Conservation (phyloP, 306 rosid genomes). For the Vachellia collinsii region DNA sequence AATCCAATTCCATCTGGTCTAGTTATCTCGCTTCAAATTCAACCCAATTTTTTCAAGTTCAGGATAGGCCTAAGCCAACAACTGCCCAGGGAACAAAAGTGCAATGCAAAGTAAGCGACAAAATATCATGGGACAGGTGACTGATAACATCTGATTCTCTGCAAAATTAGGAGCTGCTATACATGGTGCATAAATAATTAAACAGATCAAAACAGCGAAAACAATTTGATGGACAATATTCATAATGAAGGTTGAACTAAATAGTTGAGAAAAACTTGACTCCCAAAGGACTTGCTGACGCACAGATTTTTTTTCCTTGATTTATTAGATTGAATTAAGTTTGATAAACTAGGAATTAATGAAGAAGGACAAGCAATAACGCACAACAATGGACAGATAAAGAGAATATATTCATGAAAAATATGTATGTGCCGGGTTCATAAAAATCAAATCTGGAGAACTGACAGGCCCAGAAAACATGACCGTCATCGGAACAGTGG, state of each 20-base stretch:
- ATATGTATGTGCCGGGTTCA: background rate
- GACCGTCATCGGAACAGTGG: background rate
- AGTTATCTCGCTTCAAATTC: no score
- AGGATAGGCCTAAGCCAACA: no score
- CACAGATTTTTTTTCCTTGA: no score
- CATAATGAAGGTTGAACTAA: no score
- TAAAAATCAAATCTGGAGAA: background rate
- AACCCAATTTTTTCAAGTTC: no score
- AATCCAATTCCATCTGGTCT: no score
- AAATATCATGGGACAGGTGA: conserved; percentile 26
- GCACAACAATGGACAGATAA: background rate
- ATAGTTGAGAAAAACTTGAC: no score
- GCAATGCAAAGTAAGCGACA: background rate
- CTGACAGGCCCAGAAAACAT: background rate
- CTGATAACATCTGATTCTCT: conserved; percentile 26
- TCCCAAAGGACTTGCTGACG: no score
- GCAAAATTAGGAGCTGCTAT: background rate
- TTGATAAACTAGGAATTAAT: background rate
- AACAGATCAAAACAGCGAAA: background rate
- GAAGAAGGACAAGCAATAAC: background rate
- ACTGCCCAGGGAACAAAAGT: background rate
- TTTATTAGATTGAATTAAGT: no score
- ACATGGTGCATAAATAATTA: background rate
- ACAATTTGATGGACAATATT: conserved; percentile 8
- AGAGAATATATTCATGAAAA: background rate